Evolutionary conservation across 495 filamentous ascomycete species (phyloP), one percentile per base, ranked within the genome.

Genomic region (Aspergillus ostianus): DNA sequence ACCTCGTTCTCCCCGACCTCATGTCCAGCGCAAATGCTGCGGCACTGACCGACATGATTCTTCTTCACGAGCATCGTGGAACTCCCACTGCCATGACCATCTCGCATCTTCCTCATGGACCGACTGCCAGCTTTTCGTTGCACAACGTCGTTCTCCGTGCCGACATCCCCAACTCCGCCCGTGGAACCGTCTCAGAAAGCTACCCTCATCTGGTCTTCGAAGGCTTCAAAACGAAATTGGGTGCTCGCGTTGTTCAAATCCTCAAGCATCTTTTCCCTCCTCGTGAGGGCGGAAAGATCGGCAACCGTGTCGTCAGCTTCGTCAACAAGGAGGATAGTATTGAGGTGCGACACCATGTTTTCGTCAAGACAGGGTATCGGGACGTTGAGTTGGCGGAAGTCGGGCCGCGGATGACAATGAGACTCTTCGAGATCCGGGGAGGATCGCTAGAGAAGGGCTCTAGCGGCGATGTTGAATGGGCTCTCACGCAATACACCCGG

Each of bases 141-240:
- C 92, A 97, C 73, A 98, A 99, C 64, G 93, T 98, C 10, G 88
- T 97, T 19, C 82, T 98, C 9, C 89, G 94, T 32, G 89, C 92
- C 57, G 95, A 98, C 76, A 93, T 99, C 19, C 95, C 94, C 0
- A 90, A 92, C 60, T 80, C 90, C 21, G 83, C 90, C 26, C 82
- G 90, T 54, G 94, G 94, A 30, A 99, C 95, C 0, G 92, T 99
- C 30, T 90, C 86, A 54, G 94, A 99, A 77, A 87, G 85, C 51
- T 99, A 97, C 65, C 94, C 94, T 0, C 93, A 98, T 66, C 76
- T 99, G 15, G 87, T 99, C 60, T 98, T 99, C 62, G 94, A 99
- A 67, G 90, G 91, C 12, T 99, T 99, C 78, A 88, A 77, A 15
- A 90, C 90, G 18, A 82, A 80, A 53, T 77, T 99, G n/a, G 94